Evolutionary conservation across 192 early-diverging fungal species (phyloP).

Genomic region (Mortierella hygrophila): DNA sequence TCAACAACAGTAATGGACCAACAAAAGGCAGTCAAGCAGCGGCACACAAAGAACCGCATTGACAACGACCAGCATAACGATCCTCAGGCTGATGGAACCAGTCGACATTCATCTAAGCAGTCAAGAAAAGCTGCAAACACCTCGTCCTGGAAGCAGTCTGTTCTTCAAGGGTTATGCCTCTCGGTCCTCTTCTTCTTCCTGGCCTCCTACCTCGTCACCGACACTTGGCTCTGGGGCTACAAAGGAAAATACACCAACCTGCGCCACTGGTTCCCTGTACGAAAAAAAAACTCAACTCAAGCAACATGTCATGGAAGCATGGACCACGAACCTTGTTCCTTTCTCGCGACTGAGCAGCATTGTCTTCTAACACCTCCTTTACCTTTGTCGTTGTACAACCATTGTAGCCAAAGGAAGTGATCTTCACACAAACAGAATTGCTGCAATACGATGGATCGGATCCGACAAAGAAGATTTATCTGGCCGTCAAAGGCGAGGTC

Average conservation of each 20-base stretch:
- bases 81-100: no score
- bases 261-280: constrained; percentile 77
- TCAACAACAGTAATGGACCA: background rate
- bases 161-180: constrained; percentile 36
- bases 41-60: background rate
- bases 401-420: constrained; percentile 62
- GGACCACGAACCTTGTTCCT: background rate
- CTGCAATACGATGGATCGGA: constrained; percentile 88
- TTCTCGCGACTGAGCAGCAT: background rate
- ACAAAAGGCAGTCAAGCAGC: background rate
- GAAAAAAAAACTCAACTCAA: constrained; percentile 2
- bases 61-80: background rate
- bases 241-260: constrained; percentile 78
- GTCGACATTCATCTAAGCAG: background rate
- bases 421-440: constrained; percentile 85
- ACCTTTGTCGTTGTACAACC: background rate
- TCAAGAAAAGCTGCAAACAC: background rate
- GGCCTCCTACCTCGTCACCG: constrained; percentile 78
- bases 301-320: background rate
- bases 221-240: constrained; percentile 83
- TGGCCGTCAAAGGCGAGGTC: constrained; percentile 94
- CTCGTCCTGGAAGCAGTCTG: constrained; percentile 7
- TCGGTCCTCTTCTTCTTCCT: constrained; percentile 60
- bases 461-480: constrained; percentile 84
- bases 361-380: background rate